These are phyloP conservation scores for Halenospora varia DNA, from an alignment of 495 filamentous ascomycete species.

Conservation along the genomic window DNA sequence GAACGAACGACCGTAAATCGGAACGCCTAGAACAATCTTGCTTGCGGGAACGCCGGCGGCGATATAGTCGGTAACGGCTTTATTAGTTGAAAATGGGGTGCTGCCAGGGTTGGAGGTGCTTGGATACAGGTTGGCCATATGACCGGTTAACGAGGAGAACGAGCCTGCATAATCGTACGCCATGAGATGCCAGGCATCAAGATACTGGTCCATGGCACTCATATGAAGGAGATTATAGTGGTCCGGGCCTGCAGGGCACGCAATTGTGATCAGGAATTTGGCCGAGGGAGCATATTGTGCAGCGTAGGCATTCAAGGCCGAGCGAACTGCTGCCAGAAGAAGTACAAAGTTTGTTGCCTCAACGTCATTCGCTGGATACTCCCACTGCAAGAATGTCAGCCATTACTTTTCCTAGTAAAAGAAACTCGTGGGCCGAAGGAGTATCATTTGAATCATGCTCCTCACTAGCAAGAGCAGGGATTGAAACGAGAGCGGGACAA, in stretches of 20 bases:
- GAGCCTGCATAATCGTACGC: slow-evolving; percentile 71
- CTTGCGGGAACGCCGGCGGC: slow-evolving; percentile 52
- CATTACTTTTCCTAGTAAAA: too few relatives aligned
- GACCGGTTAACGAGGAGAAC: slow-evolving; percentile 67
- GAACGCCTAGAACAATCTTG: slow-evolving; percentile 82
- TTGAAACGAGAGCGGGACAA: too few relatives aligned
- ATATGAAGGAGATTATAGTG: slow-evolving; percentile 71
- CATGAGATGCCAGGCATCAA: slow-evolving; percentile 90
- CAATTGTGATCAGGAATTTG: slow-evolving; percentile 76
- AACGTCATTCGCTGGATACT: slow-evolving; percentile 51
- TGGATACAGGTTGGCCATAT: slow-evolving; percentile 70
- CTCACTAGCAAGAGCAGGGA: too few relatives aligned
- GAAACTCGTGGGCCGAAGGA: too few relatives aligned
- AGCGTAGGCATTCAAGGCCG: slow-evolving; percentile 62
- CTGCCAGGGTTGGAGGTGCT: slow-evolving; percentile 41
- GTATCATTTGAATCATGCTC: too few relatives aligned
- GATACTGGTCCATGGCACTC: slow-evolving; percentile 61
- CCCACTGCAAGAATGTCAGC: too few relatives aligned
- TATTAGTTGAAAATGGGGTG: slow-evolving; percentile 68
- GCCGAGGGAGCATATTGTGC: slow-evolving; percentile 39
- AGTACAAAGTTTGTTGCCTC: slow-evolving; percentile 70
- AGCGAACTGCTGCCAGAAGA: slow-evolving; percentile 62
- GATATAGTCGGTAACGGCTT: slow-evolving; percentile 65
- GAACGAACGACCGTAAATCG: slow-evolving; percentile 83
- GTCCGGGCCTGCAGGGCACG: slow-evolving; percentile 52